Evolutionary conservation across 2,329 filamentous ascomycete genomes (phyloP).

Genomic region (Aaosphaeria pasadenensis): DNA sequence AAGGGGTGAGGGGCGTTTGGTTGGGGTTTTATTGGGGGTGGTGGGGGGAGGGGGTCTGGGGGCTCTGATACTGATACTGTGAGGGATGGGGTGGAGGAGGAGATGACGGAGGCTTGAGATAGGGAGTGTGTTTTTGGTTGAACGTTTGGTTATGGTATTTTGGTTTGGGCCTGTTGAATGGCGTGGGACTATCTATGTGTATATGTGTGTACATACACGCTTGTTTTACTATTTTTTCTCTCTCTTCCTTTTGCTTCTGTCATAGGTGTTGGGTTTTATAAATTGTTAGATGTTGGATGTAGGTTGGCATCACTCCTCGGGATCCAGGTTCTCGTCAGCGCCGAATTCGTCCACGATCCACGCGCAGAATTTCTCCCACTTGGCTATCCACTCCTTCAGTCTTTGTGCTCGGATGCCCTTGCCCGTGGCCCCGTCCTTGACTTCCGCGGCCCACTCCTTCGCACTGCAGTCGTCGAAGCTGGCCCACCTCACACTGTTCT

Average conservation of each 20-base stretch:
- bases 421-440: slow-evolving; percentile 73
- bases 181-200: not conserved
- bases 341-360: slow-evolving; percentile 82
- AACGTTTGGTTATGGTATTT: not conserved
- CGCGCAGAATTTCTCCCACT: slow-evolving; percentile 87
- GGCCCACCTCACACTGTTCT: slow-evolving; percentile 90
- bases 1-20: slow-evolving; percentile 13
- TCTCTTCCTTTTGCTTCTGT: not conserved
- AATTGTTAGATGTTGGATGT: no score
- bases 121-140: not conserved
- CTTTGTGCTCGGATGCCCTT: slow-evolving; percentile 67
- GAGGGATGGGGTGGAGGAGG: not conserved
- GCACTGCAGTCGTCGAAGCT: slow-evolving; percentile 76
- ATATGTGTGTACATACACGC: not conserved
- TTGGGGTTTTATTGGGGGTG: slow-evolving; percentile 18
- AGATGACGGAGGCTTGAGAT: not conserved
- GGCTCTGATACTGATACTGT: slow-evolving; percentile 5
- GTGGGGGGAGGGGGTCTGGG: slow-evolving; percentile 16
- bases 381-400: slow-evolving; percentile 72
- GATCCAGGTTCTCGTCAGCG: slow-evolving; percentile 46
- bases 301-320: slow-evolving; percentile 30
- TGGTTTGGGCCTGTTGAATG: not conserved
- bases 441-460: slow-evolving; percentile 68
- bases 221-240: not conserved
- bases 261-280: no score